Evolutionary conservation across 768 basidiomycete genomes (phyloP), one percentile per base, ranked within the genome.

Genomic region (Pisolithus marmoratus): DNA sequence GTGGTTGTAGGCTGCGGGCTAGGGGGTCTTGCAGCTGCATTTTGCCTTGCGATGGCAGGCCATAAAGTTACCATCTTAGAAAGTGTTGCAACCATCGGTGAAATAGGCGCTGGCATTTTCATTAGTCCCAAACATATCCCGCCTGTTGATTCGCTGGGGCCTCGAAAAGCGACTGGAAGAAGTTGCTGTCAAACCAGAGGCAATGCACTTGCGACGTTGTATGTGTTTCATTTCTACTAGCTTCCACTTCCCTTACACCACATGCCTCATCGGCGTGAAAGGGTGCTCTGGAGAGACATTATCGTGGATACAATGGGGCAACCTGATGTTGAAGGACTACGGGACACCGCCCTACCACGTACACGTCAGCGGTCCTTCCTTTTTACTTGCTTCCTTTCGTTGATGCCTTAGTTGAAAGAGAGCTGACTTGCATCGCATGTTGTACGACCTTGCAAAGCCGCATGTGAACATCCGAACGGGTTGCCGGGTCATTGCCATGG

Each of bases 71-170:
- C 76, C 27, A 64, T 80, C 46, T 63, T 81, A 34, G 79, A 81
- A 55, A 58, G 59, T 15, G 73, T 77, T 2, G 45, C 56, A 0
- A 49, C 56, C 3, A 63, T 77, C 12, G 56, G 75, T 1, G 77
- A 79, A 51, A 70, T 77, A 6, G 78, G 80, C 2, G 79, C 79
- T 4, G 79, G 79, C 15, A 79, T 81, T 34, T 78, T 79, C 58
- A 58, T 77, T 49, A 52, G 56, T 24, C 66, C 69, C 19, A 78
- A n/a, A 79, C 55, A 41, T 78, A n/a, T 70, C 68, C n/a, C 65
- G 74, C 17, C 68, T 80, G 11, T 64, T 82, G 45, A 66, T 74
- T 36, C 68, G 76, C 1, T 82, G 80, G 79, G 80, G 80, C n/a
- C 68, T 81, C 4, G 70, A 63, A 0, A 67, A 74, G 1, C 64